Base-by-base conservation (phyloP, 2,329 filamentous ascomycete species). In the Cladosporium velox region DNA sequence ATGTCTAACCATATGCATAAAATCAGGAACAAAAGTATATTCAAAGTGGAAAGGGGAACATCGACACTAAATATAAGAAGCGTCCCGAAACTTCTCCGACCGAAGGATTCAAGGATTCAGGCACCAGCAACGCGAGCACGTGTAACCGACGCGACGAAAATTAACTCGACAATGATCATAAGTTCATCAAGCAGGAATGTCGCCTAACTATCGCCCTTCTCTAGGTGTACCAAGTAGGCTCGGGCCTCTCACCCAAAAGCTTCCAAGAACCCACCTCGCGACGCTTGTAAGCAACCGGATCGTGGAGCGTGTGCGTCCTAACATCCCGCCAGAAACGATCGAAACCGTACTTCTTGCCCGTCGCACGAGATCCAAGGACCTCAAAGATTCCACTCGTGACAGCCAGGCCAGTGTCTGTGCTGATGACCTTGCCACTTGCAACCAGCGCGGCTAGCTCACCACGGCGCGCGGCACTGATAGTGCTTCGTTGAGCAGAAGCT, bases 221-320 rank as follows among this genome's bases (percentile, higher is more conserved):
- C 12, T 70, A 87, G 21, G 86, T 89, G 72, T 88, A 89, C 87
- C 87, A 89, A 4, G 84, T 86, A 15, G 85, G 82, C 74, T 84
- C 81, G 0, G 87, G 87, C 12, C 84, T 72, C 77, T 89, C 85
- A 15, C 80, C 81, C 59, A 89, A 70, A 64, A 90, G 71, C 47
- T 83, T 79, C 72, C 82, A 90, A 26, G 84, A 77, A 0, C 87
- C 87, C 61, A 89, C 70, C 75, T 90, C 87, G 3, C 84, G 76
- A 65, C 88, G 87, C 81, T 90, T 90, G 71, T 89, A 90, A 28
- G 87, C 85, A 32, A 90, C 87, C 0, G 87, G 88, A 74, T 90
- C 88, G 76, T 90, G 88, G 70, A 90, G 74, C 0, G 83, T 85
- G 76, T 90, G 88, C 4, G 87, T 89, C 5, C 88, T 76, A n/a